phyloP scores from a whole-genome alignment of 2,329 filamentous ascomycete genomes.

The Mariannaea elegans region DNA sequence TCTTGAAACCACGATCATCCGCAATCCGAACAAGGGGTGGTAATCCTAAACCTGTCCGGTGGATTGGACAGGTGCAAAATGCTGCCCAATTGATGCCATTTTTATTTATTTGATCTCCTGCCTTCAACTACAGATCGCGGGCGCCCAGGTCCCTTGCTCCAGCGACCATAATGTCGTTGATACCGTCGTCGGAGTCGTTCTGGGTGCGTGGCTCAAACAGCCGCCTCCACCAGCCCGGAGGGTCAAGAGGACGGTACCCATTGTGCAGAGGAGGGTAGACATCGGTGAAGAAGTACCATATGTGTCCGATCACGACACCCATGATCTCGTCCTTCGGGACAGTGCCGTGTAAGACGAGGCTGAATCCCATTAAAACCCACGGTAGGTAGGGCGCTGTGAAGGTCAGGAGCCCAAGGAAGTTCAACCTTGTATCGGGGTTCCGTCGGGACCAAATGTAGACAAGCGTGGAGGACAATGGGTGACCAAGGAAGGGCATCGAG shows the following conservation, averaged over 20 bases:
- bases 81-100: not conserved
- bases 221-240: conserved; percentile 88
- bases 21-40: not conserved
- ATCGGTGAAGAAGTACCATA: conserved; percentile 98
- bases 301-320: conserved; percentile 91
- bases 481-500: conserved; percentile 93
- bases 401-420: conserved; percentile 86
- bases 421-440: conserved; percentile 90
- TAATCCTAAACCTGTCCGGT: conserved; percentile 21
- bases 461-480: conserved; percentile 88
- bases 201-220: conserved; percentile 73
- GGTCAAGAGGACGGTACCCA: conserved; percentile 85
- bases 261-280: conserved; percentile 93
- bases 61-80: not conserved
- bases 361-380: conserved; percentile 95
- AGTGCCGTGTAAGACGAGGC: conserved; percentile 86
- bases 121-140: conserved; percentile 27
- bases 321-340: conserved; percentile 96
- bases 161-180: conserved; percentile 70
- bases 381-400: conserved; percentile 95
- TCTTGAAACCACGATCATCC: not conserved
- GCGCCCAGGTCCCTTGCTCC: conserved; percentile 49
- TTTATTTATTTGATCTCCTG: not conserved
- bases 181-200: conserved; percentile 60
- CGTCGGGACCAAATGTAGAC: conserved; percentile 98